Conservation (phyloP, 2,329 filamentous ascomycete species). For the Domatiomyces globalis region DNA sequence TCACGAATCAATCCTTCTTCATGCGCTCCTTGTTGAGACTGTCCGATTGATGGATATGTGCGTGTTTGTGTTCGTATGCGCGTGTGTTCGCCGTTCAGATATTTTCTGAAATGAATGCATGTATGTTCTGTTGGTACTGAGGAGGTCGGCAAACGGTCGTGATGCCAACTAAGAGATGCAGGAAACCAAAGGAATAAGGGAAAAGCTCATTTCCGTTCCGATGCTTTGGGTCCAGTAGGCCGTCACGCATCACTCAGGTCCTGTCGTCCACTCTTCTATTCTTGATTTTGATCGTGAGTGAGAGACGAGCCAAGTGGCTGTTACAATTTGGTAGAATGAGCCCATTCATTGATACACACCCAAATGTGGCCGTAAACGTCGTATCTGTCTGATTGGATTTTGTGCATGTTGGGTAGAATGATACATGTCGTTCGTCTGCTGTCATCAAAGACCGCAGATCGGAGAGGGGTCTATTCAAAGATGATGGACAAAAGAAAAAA, state of each 20-base stretch:
- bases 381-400: background rate
- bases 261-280: background rate
- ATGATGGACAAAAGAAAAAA: slow-evolving; percentile 4
- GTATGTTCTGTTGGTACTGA: background rate
- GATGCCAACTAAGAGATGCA: slow-evolving; percentile 1
- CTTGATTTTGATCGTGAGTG: background rate
- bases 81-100: slow-evolving; percentile 2
- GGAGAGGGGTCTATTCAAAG: background rate
- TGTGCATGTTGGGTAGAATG: background rate
- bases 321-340: background rate
- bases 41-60: background rate
- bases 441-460: background rate
- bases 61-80: slow-evolving; percentile 4
- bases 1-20: background rate
- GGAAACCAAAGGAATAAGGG: slow-evolving; percentile 3
- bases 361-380: background rate
- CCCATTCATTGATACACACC: background rate
- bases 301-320: background rate
- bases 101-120: slow-evolving; percentile 1
- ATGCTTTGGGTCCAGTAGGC: background rate
- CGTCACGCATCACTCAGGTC: background rate
- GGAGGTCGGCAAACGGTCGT: slow-evolving; percentile 1
- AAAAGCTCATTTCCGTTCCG: slow-evolving; percentile 1
- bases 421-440: background rate
- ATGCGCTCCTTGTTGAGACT: background rate